Percentiles rank a stretch among this genome's conserved stretches.
Conservation (phyloP, 2,329 filamentous ascomycete genomes). For the Beauveria pseudobassiana region DNA sequence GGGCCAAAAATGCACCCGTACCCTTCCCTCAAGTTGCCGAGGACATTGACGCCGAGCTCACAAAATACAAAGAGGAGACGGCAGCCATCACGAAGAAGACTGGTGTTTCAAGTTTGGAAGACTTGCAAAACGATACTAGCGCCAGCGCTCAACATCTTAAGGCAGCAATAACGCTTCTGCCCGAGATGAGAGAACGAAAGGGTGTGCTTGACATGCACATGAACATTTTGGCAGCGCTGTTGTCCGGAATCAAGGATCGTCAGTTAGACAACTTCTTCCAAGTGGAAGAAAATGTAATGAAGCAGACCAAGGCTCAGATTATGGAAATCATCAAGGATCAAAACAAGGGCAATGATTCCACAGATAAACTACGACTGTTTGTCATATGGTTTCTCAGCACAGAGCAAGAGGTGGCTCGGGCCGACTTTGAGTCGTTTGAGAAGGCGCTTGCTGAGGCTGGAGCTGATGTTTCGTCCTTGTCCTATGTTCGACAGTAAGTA, state of each 20-base stretch:
- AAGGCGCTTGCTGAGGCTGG: conserved; percentile 71
- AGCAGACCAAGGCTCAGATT: conserved; percentile 83
- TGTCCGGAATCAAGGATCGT: conserved; percentile 80
- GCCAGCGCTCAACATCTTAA: conserved; percentile 92
- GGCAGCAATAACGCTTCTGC: conserved; percentile 85
- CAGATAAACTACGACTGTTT: conserved; percentile 88
- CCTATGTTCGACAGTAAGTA: conserved; percentile 77
- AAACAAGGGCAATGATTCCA: conserved; percentile 73
- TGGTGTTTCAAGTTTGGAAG: conserved; percentile 84
- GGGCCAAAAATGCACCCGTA: conserved; percentile 81
- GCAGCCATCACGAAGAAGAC: conserved; percentile 93
- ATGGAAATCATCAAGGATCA: conserved; percentile 76
- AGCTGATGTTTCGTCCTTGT: conserved; percentile 67
- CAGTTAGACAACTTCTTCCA: conserved; percentile 96
- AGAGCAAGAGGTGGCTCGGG: conserved; percentile 75
- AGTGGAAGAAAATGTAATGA: conserved; percentile 84
- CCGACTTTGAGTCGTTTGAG: conserved; percentile 80
- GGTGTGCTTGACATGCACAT: conserved; percentile 96
- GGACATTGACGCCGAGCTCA: conserved; percentile 89
- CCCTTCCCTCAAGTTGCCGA: conserved; percentile 96
- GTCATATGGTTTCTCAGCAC: conserved; percentile 96
- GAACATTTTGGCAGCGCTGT: conserved; percentile 80
- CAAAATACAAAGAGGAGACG: conserved; percentile 91
- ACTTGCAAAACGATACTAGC: conserved; percentile 81
- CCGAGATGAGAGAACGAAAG: conserved; percentile 88